phyloP scores from a whole-genome alignment of 495 filamentous ascomycete genomes.

The Glonium stellatum region DNA sequence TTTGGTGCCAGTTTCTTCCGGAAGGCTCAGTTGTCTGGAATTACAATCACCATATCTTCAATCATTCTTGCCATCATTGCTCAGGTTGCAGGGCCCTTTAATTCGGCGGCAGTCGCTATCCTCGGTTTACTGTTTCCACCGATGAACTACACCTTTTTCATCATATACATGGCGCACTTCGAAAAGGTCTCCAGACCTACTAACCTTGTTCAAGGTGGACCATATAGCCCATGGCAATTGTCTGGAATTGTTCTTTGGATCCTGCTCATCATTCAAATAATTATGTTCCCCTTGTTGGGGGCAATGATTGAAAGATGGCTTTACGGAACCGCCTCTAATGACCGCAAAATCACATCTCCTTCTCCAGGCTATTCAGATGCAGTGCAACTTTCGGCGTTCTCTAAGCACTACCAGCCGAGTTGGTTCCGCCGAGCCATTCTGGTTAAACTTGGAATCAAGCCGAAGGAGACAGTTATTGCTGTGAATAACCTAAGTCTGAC shows the following conservation, averaged over 20 bases:
- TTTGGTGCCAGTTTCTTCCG: conserved; percentile 41
- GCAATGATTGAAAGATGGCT: conserved; percentile 63
- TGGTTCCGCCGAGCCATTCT: conserved; percentile 45
- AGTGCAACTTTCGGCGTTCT: conserved; percentile 62
- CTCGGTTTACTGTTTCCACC: conserved; percentile 35
- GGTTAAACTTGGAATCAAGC: conserved; percentile 46
- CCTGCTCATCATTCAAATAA: conserved; percentile 64
- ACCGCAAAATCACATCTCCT: conserved; percentile 41
- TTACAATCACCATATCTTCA: conserved; percentile 37
- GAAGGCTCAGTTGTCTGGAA: conserved; percentile 44
- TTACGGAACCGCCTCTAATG: conserved; percentile 66
- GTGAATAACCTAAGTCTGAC: conserved; percentile 64
- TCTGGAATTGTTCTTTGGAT: conserved; percentile 63
- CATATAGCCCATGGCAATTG: conserved; percentile 51
- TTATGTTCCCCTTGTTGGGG: conserved; percentile 64
- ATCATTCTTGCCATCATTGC: conserved; percentile 42
- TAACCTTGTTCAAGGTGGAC: conserved; percentile 32
- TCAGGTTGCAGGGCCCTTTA: conserved; percentile 36
- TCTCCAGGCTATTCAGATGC: conserved; percentile 16
- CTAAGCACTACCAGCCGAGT: conserved; percentile 66
- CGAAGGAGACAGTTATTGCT: conserved; percentile 56
- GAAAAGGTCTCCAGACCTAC: conserved; percentile 21
- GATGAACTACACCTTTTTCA: conserved; percentile 38
- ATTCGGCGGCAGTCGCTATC: conserved; percentile 28
- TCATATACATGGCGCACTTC: conserved; percentile 36